Evolutionary conservation across 371 early-diverging fungal genomes (phyloP), one percentile per base, ranked within the genome.

Genomic region (Saksenaea oblongispora): DNA sequence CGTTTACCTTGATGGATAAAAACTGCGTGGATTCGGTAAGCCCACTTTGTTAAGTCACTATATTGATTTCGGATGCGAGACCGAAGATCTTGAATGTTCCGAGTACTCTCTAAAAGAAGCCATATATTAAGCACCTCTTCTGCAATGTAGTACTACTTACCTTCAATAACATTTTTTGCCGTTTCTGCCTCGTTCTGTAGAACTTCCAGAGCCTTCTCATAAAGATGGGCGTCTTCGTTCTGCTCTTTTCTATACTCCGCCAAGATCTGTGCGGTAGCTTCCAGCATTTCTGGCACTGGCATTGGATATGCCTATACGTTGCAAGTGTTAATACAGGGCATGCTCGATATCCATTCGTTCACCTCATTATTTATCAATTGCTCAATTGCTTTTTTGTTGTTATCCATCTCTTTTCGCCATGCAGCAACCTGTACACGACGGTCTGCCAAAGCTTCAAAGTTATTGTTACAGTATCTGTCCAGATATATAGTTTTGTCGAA

Each of bases 11-110:
- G 83, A 68, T 88, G 90, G 34, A 89, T 82, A 68, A 89, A 88
- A 5, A 91, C 91, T 3, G 91, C 91, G 60, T 89, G 89, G 5
- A 91, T 61, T 1, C 67, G 65, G 69, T 91, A 91, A 31, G 75
- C 80, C 41, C 67, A 56, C 11, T 79, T 55, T 5, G 54, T 60
- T 53, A 80, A 65, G 44, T 82, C 78, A 28, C 70, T 62, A 44
- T 82, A 83, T 27, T 80, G 79, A 0, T 27, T 27, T 8, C 61
- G 63, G 26, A 81, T 76, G 14, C 63, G 42, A 1, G 56, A 28
- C 14, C 66, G 60, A 3, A 78, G 42, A 14, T 51, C 54, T 7
- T 61, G 35, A 11, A 78, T 66, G 26, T 14, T 39, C 18, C 53
- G 31, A 44, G 31, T 55, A 34, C 58, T 59, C 39, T 62, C 63